phyloP scores from a whole-genome alignment of 2,329 filamentous ascomycete species.

The Orbilia brochopaga region DNA sequence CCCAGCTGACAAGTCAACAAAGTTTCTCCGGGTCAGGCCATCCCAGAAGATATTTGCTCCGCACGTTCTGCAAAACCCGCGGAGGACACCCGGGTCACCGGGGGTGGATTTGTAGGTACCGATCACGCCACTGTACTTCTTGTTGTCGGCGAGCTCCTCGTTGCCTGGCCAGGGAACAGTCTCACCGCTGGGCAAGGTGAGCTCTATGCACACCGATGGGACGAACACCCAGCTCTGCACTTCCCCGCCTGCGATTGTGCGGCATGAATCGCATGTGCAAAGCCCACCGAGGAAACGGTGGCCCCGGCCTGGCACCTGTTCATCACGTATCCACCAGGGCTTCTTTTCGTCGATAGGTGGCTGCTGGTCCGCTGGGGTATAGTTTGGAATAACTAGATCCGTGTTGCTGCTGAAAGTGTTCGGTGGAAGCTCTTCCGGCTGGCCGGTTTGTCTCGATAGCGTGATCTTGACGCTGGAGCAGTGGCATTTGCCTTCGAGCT shows the following conservation, averaged over 20 bases:
- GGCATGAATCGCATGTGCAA: constrained; percentile 69
- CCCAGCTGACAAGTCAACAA: constrained; percentile 71
- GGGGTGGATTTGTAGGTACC: constrained; percentile 64
- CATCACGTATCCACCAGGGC: constrained; percentile 39
- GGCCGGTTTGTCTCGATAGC: constrained; percentile 10
- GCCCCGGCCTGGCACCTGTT: neutral
- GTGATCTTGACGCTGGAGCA: constrained; percentile 22
- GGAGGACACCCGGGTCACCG: constrained; percentile 59
- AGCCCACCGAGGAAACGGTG: constrained; percentile 29
- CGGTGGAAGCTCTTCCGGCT: constrained; percentile 12
- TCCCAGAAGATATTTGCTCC: constrained; percentile 72
- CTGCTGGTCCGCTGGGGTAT: constrained; percentile 16
- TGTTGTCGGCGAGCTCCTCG: constrained; percentile 57
- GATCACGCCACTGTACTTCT: constrained; percentile 58
- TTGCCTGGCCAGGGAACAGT: constrained; percentile 18
- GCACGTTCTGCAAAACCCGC: constrained; percentile 69
- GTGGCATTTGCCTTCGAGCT: constrained; percentile 26
- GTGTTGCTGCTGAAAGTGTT: constrained; percentile 24
- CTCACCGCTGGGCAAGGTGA: constrained; percentile 53
- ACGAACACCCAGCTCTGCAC: constrained; percentile 72
- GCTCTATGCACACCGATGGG: constrained; percentile 61
- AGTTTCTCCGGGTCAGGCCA: constrained; percentile 61
- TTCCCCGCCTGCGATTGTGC: constrained; percentile 67
- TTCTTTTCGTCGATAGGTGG: constrained; percentile 26
- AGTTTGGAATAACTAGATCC: constrained; percentile 29